Conservation (phyloP, 192 early-diverging fungal genomes). For the Lobulomyces angularis region DNA sequence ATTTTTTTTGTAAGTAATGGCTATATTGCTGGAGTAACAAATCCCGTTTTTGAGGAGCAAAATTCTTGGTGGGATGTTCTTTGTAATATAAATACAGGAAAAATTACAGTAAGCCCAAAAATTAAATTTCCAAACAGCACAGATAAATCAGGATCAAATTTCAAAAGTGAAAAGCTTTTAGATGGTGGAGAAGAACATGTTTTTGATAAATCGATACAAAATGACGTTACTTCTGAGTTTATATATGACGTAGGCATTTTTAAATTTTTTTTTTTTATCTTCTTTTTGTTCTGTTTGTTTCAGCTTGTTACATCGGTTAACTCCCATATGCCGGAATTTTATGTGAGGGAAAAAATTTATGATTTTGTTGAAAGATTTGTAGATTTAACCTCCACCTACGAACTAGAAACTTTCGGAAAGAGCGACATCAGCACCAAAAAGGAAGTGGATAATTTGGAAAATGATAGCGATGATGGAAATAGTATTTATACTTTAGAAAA, state of each 20-base stretch:
- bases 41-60: constrained; percentile 89
- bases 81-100: constrained; percentile 85
- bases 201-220: constrained; percentile 1
- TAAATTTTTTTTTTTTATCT: not conserved
- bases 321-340: constrained; percentile 71
- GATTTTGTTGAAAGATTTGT: constrained; percentile 77
- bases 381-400: constrained; percentile 63
- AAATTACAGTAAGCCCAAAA: constrained; percentile 79
- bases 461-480: constrained; percentile 1
- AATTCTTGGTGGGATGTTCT: constrained; percentile 93
- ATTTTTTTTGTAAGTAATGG: constrained; percentile 23
- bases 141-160: not conserved
- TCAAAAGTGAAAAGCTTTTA: constrained; percentile 2
- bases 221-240: not conserved
- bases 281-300: not conserved
- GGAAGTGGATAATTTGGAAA: too few relatives aligned
- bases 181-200: not conserved
- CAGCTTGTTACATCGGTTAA: constrained; percentile 70
- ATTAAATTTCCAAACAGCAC: constrained; percentile 12
- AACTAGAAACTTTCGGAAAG: constrained; percentile 48
- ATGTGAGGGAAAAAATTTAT: constrained; percentile 78
- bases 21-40: constrained; percentile 92
- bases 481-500: constrained; percentile 14
- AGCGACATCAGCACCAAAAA: constrained; percentile 44
- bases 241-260: constrained; percentile 3